phyloP scores from a whole-genome alignment of 305 asterid species.

The Fraxinus latifolia region DNA sequence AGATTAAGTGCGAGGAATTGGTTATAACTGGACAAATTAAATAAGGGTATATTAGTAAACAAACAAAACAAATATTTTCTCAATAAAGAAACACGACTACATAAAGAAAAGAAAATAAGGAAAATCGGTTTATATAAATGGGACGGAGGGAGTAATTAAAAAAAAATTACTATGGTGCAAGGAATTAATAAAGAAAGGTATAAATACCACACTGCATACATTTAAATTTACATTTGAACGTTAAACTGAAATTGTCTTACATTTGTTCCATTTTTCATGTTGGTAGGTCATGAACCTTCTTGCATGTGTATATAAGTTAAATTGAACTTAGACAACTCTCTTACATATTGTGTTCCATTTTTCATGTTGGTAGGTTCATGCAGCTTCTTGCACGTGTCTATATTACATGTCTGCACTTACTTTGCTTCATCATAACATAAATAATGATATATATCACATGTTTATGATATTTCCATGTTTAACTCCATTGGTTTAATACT shows the following conservation, averaged over 20 bases:
- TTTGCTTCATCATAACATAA: constrained; percentile 6
- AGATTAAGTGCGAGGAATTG: background rate
- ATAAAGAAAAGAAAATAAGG: background rate
- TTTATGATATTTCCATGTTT: background rate
- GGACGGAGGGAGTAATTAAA: background rate
- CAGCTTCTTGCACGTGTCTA: background rate
- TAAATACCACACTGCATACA: background rate
- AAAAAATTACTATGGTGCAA: background rate
- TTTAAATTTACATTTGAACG: background rate
- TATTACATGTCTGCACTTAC: background rate
- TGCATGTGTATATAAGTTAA: background rate
- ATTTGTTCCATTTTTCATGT: background rate
- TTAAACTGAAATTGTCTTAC: background rate
- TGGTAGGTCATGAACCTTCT: background rate
- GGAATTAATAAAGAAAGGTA: background rate
- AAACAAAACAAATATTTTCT: background rate
- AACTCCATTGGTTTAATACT: background rate
- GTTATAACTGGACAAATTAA: background rate
- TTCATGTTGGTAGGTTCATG: background rate
- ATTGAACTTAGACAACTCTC: background rate
- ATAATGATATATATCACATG: background rate
- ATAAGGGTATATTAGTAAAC: background rate
- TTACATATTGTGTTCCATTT: background rate
- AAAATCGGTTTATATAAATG: background rate
- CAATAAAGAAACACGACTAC: background rate